A percentile compares a stretch with the other conserved stretches of the same genome.
Conservation (phyloP, 2,329 filamentous ascomycete species). For the Diaporthe vaccinii region DNA sequence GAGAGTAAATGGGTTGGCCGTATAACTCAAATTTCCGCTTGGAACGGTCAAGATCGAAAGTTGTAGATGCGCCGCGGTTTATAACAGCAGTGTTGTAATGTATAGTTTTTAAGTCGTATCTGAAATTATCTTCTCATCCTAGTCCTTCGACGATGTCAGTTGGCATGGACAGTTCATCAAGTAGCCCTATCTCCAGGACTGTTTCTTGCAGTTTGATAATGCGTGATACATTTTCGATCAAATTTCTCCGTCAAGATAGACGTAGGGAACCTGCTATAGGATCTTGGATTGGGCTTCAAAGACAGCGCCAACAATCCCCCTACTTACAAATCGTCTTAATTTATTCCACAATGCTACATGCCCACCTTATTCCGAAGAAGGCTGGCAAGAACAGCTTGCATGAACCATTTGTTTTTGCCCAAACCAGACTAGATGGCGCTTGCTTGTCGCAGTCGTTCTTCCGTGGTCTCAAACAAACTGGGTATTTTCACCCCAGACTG, state of each 20-base stretch:
- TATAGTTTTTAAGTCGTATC: too few relatives aligned
- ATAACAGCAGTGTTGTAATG: neutral
- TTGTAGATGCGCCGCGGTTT: neutral
- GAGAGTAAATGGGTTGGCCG: too few relatives aligned
- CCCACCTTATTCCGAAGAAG: neutral
- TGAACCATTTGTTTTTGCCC: too few relatives aligned
- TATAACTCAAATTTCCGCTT: neutral
- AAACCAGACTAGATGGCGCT: neutral
- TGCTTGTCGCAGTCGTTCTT: conserved; percentile 2
- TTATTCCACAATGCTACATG: neutral
- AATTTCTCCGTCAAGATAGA: too few relatives aligned
- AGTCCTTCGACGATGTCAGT: neutral
- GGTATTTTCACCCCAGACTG: conserved; percentile 36
- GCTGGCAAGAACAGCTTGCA: too few relatives aligned
- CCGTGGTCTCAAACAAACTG: conserved; percentile 31
- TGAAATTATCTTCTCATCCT: too few relatives aligned
- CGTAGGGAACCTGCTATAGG: too few relatives aligned
- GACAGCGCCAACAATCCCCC: neutral
- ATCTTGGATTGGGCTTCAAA: neutral
- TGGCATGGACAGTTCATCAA: neutral
- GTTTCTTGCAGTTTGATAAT: too few relatives aligned
- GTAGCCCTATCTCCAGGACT: neutral
- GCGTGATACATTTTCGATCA: too few relatives aligned
- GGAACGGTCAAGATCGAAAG: neutral
- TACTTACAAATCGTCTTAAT: too few relatives aligned